These are phyloP conservation scores for Calocera cornea DNA, from an alignment of 768 basidiomycete genomes.

Conservation along the genomic window DNA sequence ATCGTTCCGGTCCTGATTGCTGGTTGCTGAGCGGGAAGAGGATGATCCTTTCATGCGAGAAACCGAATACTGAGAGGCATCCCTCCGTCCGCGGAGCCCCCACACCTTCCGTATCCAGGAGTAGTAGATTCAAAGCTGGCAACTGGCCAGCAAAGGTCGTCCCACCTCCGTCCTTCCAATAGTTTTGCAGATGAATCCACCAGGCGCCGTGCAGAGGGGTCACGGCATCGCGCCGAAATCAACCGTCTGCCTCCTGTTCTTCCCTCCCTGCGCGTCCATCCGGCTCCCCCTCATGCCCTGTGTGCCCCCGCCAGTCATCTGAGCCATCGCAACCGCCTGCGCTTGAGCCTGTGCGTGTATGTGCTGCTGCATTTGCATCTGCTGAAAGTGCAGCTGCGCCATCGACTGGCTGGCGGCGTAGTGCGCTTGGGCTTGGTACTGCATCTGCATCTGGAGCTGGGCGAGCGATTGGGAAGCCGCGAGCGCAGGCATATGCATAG, in stretches of 20 bases:
- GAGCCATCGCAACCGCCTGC: not conserved
- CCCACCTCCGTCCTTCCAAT: not conserved
- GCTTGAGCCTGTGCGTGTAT: not conserved
- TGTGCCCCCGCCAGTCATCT: not conserved
- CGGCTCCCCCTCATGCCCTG: not conserved
- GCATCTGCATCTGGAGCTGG: not conserved
- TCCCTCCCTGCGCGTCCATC: not conserved
- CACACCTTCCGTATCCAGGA: not conserved
- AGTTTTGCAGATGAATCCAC: not conserved
- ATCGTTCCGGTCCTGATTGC: not conserved
- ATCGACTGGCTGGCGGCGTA: not conserved
- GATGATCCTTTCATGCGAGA: not conserved
- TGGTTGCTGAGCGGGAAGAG: not conserved
- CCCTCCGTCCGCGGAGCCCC: not conserved
- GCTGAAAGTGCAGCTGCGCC: not conserved
- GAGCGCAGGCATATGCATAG: not conserved
- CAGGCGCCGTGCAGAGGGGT: not conserved
- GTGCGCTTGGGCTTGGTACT: not conserved
- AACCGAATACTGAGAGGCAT: not conserved
- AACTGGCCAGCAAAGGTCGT: not conserved
- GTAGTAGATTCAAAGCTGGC: not conserved
- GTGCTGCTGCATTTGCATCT: not conserved
- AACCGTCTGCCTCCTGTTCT: slow-evolving; percentile 1
- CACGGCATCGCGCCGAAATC: not conserved
- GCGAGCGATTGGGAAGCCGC: not conserved